Base-by-base conservation (phyloP, 306 rosid genomes). In the Hippophae gyantsensis region DNA sequence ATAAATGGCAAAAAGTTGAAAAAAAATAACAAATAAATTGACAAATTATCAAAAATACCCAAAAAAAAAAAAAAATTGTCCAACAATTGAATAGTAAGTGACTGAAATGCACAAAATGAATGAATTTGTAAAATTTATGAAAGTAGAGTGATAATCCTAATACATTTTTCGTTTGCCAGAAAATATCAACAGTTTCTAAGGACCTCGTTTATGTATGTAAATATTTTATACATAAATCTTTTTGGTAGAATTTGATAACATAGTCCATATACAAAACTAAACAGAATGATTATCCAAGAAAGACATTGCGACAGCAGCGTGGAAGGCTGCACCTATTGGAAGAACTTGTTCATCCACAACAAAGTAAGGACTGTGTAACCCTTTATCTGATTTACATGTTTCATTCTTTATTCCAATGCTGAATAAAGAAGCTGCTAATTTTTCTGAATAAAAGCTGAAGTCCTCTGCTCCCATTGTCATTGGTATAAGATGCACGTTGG, bases 241-340 rank as follows among this genome's bases (percentile, higher is more conserved):
- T 47, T 13, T 47, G 13, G 9, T 7, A 7, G 13, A 47, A 8
- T 7, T 47, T 5, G 5, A 9, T 9, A 9, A 10, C 50, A 47
- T 3, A 47, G 50, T 47, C 13, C 13, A 5, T 32, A 32, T 8
- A 18, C 23, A 18, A 18, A 47, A 47, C 13, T 10, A 32, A 23
- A 4, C 43, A 42, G 0, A 13, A 45, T 62, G 50, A 49, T 23
- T 53, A 14, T 80, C 70, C 43, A 83, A 70, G 81, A 54, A 76
- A 13, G 82, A 67, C 62, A 78, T 67, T 14, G 86, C 83, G 26
- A 73, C 82, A 7, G 82, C 76, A 8, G 84, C 76, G 70, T 80
- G 69, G 43, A 80, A 72, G 61, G 82, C 78, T 47, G 79, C 82
- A 60, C 84, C 87, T 48, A 74, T 52, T 27, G 87, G 74, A 57